Base-by-base conservation (phyloP, 2,329 filamentous ascomycete genomes). In the Scedosporium minutisporum region DNA sequence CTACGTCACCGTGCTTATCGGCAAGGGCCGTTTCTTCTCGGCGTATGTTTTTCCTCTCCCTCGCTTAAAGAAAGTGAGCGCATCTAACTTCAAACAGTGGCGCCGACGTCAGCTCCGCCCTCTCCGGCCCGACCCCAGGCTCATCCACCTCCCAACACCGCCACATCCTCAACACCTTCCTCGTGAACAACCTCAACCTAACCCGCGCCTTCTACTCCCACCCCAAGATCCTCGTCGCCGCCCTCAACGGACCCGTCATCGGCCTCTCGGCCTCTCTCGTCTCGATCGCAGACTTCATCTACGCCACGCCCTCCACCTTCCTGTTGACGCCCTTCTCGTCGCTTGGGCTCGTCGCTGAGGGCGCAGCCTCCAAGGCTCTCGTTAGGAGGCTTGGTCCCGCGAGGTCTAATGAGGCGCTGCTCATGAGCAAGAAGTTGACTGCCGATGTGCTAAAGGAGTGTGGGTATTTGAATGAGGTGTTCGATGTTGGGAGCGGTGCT, bases 121-220 rank as follows among this genome's bases (percentile, higher is more conserved):
- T 55, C 51, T 12, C 53, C 60, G 21, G n/a, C 23, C 46, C 38
- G 6, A 1, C 18, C 12, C 18, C n/a, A 18, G 57, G 16, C 18
- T 16, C 41, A 57, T 6, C 7, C n/a, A 9, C 57, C 18, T 44
- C 57, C 53, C 51, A 23, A 14, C 61, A 61, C 27, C 60, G 61
- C 51, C 79, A 85, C 67, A 87, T 86, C 77, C 83, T 96, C 42
- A 80, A 82, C 60, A 78, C 73, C 71, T 96, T 97, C 75, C 88
- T 91, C 10, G 80, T 88, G 67, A 88, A 89, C 80, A 97, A 97
- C 80, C 84, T 97, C 63, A 90, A 96, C 81, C 84, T 91, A 69
- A 95, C 93, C 2, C 88, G 91, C 69, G 88, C 91, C 68, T 96
- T 97, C 79, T 93, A 95, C 79, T 87, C 87, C 14, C 95, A 97